Conservation (phyloP, 768 basidiomycete species). For the Russula brevipes region DNA sequence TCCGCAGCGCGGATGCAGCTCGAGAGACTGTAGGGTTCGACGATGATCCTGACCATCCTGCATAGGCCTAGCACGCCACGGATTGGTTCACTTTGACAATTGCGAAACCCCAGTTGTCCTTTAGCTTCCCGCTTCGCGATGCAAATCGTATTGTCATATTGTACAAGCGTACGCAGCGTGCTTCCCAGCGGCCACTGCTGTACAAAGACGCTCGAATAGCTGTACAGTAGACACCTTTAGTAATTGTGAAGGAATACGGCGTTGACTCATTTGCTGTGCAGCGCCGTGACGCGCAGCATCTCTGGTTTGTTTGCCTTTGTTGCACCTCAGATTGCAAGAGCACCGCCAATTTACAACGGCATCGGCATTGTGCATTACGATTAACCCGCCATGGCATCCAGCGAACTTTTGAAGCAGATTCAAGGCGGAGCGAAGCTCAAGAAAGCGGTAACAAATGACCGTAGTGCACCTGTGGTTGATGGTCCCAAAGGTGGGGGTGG, state of each 20-base stretch:
- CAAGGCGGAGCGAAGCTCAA: slow-evolving; percentile 78
- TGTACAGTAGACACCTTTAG: neutral
- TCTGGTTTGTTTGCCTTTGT: slow-evolving; percentile 12
- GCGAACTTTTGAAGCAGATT: slow-evolving; percentile 73
- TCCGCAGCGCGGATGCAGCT: neutral
- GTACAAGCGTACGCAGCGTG: neutral
- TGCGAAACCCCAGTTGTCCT: too few species aligned
- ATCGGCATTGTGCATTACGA: neutral
- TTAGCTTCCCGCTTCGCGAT: neutral
- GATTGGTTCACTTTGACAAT: neutral
- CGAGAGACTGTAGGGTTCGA: neutral
- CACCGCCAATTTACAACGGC: neutral
- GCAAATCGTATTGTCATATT: neutral
- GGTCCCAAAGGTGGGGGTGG: slow-evolving; percentile 34
- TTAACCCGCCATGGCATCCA: slow-evolving; percentile 53
- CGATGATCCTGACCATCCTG: neutral
- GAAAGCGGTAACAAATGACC: slow-evolving; percentile 79
- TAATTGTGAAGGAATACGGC: too few species aligned
- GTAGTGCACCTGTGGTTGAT: slow-evolving; percentile 64
- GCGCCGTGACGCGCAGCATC: neutral
- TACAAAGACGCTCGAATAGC: neutral
- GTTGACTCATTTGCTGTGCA: too few species aligned
- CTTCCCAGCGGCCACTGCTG: neutral
- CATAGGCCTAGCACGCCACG: neutral
- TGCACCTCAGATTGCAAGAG: neutral